These are phyloP conservation scores for Globisporangium nunn DNA, from an alignment of 352 stramenopile species.

Conservation along the genomic window DNA sequence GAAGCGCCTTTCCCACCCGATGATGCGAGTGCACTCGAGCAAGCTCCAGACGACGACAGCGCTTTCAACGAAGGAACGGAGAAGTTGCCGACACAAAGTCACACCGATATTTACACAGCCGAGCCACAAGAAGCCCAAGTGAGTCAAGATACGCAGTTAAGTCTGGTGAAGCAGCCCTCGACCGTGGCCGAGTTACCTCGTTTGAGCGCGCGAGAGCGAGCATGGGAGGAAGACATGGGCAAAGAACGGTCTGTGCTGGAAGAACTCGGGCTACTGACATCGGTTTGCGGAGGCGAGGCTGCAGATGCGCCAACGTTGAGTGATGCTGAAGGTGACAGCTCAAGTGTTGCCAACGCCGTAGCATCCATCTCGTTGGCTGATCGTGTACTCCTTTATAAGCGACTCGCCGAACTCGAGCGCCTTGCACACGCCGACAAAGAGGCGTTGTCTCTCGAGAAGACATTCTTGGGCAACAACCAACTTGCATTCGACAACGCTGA, in stretches of 20 bases:
- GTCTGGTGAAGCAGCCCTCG: no score
- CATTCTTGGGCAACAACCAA: constrained; percentile 6
- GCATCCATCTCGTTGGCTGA: neutral
- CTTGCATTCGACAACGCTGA: constrained; percentile 12
- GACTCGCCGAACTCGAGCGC: constrained; percentile 1
- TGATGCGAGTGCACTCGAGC: neutral
- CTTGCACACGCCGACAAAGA: neutral
- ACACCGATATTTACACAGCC: no score
- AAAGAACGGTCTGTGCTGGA: constrained; percentile 17
- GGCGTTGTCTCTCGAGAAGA: constrained; percentile 10
- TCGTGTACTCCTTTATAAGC: constrained; percentile 10
- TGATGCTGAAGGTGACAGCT: no score
- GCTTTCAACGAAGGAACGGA: no score
- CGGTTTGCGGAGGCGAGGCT: neutral
- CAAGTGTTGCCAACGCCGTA: neutral
- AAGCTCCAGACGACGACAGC: no score
- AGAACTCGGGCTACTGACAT: constrained; percentile 8
- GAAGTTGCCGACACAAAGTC: no score
- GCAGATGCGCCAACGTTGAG: no score
- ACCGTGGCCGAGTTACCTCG: neutral
- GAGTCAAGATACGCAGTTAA: no score
- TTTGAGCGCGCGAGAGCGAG: constrained; percentile 1
- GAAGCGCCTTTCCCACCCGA: neutral
- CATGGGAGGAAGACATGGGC: constrained; percentile 8
- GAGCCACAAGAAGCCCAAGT: no score